phyloP scores from a whole-genome alignment of 345 rosid species.

The Salix viminalis region DNA sequence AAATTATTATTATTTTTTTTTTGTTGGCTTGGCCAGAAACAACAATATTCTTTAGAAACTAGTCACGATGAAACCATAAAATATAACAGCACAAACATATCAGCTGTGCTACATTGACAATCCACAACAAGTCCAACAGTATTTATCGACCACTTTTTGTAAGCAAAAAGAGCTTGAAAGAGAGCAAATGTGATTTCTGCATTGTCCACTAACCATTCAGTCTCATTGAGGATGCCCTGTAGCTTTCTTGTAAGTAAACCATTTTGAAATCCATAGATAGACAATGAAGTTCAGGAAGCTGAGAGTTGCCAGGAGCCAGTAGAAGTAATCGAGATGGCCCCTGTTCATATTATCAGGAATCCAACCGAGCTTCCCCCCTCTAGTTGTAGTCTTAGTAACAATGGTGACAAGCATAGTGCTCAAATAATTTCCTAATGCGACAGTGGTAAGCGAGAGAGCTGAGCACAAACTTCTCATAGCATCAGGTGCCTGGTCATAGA shows the following conservation, averaged over 20 bases:
- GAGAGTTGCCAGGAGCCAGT: constrained; percentile 68
- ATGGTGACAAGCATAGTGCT: constrained; percentile 68
- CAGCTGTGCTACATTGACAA: background rate
- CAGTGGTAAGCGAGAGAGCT: constrained; percentile 71
- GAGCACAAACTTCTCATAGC: constrained; percentile 93
- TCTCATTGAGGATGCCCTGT: constrained; percentile 7
- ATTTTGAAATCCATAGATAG: constrained; percentile 63
- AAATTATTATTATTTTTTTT: too few species aligned
- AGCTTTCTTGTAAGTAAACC: constrained; percentile 75
- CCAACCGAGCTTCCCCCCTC: constrained; percentile 70
- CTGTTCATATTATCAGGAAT: constrained; percentile 72
- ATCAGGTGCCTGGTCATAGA: constrained; percentile 93
- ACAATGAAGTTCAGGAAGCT: constrained; percentile 67
- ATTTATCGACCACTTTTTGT: background rate
- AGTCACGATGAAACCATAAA: background rate
- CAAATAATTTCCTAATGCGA: constrained; percentile 71
- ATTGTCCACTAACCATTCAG: background rate
- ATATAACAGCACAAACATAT: background rate
- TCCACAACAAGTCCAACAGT: background rate
- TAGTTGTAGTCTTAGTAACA: constrained; percentile 52
- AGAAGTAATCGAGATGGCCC: constrained; percentile 88
- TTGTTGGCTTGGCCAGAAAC: too few species aligned
- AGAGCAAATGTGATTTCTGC: background rate
- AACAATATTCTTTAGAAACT: too few species aligned
- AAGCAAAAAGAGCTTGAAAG: background rate